Percentiles rank a stretch among this genome's conserved stretches.
Evolutionary conservation across 768 basidiomycete species (phyloP).

Genomic region (Tylopilus sp.): DNA sequence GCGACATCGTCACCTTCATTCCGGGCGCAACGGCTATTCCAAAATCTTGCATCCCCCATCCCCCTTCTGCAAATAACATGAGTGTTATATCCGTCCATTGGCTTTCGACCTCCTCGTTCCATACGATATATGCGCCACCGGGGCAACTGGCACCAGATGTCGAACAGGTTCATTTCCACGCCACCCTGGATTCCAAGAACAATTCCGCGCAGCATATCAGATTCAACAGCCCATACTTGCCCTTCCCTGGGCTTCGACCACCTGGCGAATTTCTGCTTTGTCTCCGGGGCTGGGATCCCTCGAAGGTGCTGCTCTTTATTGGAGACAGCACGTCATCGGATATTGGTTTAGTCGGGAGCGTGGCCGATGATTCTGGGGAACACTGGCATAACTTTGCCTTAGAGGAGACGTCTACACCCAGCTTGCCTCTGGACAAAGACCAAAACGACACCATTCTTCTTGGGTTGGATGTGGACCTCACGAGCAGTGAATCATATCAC

Average conservation of each 20-base stretch:
- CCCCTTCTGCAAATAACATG: slow-evolving; percentile 48
- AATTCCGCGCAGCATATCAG: slow-evolving; percentile 36
- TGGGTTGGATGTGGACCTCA: slow-evolving; percentile 64
- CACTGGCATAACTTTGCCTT: slow-evolving; percentile 44
- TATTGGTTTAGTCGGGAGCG: slow-evolving; percentile 43
- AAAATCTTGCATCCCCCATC: slow-evolving; percentile 55
- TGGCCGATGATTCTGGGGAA: slow-evolving; percentile 29
- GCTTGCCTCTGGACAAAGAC: slow-evolving; percentile 65
- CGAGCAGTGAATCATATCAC: slow-evolving; percentile 40
- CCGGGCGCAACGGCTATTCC: slow-evolving; percentile 50
- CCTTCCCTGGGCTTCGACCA: slow-evolving; percentile 44
- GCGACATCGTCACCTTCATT: slow-evolving; percentile 68
- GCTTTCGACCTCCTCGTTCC: slow-evolving; percentile 68
- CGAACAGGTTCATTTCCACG: slow-evolving; percentile 41
- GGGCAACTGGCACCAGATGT: slow-evolving; percentile 34
- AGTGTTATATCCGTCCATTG: slow-evolving; percentile 56
- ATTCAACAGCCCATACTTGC: slow-evolving; percentile 39
- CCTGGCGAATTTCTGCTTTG: slow-evolving; percentile 41
- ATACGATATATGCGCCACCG: slow-evolving; percentile 57
- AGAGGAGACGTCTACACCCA: slow-evolving; percentile 50
- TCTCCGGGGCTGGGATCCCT: slow-evolving; percentile 44
- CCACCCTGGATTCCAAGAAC: slow-evolving; percentile 41
- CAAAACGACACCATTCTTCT: slow-evolving; percentile 68
- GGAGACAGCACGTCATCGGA: slow-evolving; percentile 52
- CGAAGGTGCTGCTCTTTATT: slow-evolving; percentile 40